A percentile compares a stretch with the other conserved stretches of the same genome.
phyloP scores from a whole-genome alignment of 371 early-diverging fungal species.

The Capniomyces stellatus region DNA sequence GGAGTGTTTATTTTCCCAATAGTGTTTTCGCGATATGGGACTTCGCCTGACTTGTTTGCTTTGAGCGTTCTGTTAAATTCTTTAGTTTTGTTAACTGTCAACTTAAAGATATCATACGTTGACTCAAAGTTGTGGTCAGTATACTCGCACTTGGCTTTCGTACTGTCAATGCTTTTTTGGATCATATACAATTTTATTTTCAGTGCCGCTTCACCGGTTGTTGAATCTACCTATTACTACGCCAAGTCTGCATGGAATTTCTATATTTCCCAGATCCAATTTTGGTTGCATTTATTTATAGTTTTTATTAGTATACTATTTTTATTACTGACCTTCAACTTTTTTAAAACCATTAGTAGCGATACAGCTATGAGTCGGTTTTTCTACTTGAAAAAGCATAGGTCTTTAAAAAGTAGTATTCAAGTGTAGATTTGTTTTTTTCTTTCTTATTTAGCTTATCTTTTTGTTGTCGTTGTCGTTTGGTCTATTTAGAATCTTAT shows the following conservation, averaged over 20 bases:
- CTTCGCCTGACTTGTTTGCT: slow-evolving; percentile 26
- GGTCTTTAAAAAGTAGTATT: too few relatives aligned
- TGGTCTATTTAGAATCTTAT: too few relatives aligned
- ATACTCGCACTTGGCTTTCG: slow-evolving; percentile 30
- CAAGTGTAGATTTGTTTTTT: too few relatives aligned
- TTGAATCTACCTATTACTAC: not conserved
- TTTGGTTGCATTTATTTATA: not conserved
- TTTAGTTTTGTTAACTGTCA: slow-evolving; percentile 36
- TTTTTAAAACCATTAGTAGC: too few relatives aligned
- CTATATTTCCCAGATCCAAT: not conserved
- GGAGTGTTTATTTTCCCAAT: slow-evolving; percentile 21
- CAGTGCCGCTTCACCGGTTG: not conserved
- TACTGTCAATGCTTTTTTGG: slow-evolving; percentile 32
- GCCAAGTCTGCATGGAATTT: not conserved
- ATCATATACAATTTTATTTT: slow-evolving; percentile 27
- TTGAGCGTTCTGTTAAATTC: slow-evolving; percentile 33
- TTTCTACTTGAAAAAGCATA: too few relatives aligned
- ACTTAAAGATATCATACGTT: slow-evolving; percentile 37
- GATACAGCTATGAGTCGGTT: too few relatives aligned
- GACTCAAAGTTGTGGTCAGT: slow-evolving; percentile 34
- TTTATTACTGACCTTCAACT: too few relatives aligned
- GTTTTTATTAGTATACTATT: not conserved
- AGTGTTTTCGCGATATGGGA: slow-evolving; percentile 9
- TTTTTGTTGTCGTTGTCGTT: too few relatives aligned
- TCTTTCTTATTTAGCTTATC: too few relatives aligned